Percentiles rank a stretch among this genome's conserved stretches.
Evolutionary conservation across 129 eudicot species (phyloP).

Genomic region (Daucus carota): DH1_v3.0 NC_030381.2:56005001-56005500

Average conservation of each 20-base stretch:
- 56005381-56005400: neutral
- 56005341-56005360: conserved; percentile 81
- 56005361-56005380: neutral
- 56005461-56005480: neutral
- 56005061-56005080: conserved; percentile 24
- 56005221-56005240: conserved; percentile 81
- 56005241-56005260: conserved; percentile 84
- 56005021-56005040: conserved; percentile 89
- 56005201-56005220: conserved; percentile 70
- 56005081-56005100: conserved; percentile 10
- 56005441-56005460: neutral
- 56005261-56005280: conserved; percentile 64
- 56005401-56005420: neutral
- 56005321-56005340: conserved; percentile 74
- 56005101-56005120: conserved; percentile 1
- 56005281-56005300: conserved; percentile 89
- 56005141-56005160: conserved; percentile 10
- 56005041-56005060: conserved; percentile 85
- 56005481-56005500: neutral
- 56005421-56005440: neutral
- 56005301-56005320: conserved; percentile 80
- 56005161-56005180: conserved; percentile 98
- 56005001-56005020: conserved; percentile 14
- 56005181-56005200: conserved; percentile 92
- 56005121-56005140: neutral